Conservation (phyloP, 345 rosid genomes). For the Pelargonium nanum region DNA sequence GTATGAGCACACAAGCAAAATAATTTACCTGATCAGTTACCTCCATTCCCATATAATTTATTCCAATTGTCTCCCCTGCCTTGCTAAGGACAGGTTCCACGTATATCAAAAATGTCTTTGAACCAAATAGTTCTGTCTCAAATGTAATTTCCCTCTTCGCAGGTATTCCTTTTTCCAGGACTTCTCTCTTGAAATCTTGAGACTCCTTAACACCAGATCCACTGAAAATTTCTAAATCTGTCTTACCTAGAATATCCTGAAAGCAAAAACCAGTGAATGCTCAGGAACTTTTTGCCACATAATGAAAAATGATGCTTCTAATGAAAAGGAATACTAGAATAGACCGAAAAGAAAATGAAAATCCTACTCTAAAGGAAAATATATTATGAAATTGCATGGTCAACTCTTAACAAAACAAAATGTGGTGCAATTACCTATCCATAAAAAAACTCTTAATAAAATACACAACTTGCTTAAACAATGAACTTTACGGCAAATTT, state of each 20-base stretch:
- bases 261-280: not conserved
- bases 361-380: not conserved
- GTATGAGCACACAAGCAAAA: constrained; percentile 2
- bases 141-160: constrained; percentile 91
- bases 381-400: too few relatives aligned
- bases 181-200: constrained; percentile 89
- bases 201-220: constrained; percentile 93
- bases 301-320: not conserved
- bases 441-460: too few relatives aligned
- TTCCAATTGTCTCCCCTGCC: constrained; percentile 74
- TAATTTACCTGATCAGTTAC: constrained; percentile 75
- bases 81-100: constrained; percentile 92
- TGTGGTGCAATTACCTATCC: too few relatives aligned
- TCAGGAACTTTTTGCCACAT: not conserved
- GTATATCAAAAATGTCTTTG: constrained; percentile 74
- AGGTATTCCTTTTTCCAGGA: constrained; percentile 73
- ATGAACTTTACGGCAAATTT: not conserved
- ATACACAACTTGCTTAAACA: not conserved
- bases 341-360: not conserved
- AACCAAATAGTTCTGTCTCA: constrained; percentile 73
- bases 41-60: constrained; percentile 97
- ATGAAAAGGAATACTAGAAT: not conserved
- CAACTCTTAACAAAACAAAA: too few relatives aligned
- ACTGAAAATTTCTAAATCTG: constrained; percentile 76
- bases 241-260: constrained; percentile 87